Evolutionary conservation across 2,329 filamentous ascomycete genomes (phyloP), one percentile per base, ranked within the genome.

Genomic region (Rutstroemia sp.): DNA sequence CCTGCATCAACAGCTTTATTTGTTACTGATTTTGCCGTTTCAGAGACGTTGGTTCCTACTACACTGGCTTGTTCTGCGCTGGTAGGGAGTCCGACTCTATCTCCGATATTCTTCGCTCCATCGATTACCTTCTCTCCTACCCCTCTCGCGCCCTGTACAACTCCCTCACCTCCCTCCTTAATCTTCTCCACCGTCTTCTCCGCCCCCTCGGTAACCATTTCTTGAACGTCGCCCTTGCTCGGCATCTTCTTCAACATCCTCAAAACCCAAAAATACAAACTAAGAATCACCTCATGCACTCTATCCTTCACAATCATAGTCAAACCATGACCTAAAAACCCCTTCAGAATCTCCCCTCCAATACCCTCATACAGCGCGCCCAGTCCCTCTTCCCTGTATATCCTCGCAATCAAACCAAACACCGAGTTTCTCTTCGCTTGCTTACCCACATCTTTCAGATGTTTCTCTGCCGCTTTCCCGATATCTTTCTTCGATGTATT

Each of bases 261-360:
- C n/a, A 87, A 71, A 2, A 87, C 67, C 6, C 84, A 66, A 62
- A 89, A 87, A 71, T 92, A 95, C 4, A 86, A 65, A 60, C 82
- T 81, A 58, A 95, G 80, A 56, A 95, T 81, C 16, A 85, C 70
- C 27, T 80, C 77, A 68, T 95, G 88, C 8, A 94, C 80, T 5
- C 81, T 73, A 56, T 92, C 88, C 71, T 96, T 96, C 57, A 88
- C 83, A 54, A 92, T 74, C 88, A 95, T 95, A 1, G 90, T 92
- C 51, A 91, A 79, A 0, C 91, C 91, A 65, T 96, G 90, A 21
- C 83, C 85, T 65, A 96, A 85, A 73, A 95, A 95, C 0, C 88
- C 87, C 65, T 91, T 92, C 8, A 92, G 71, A 3, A 95, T 77
- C 71, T 95, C 89, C 4, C 84, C 88, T 14, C 78, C 78, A 0